phyloP scores from a whole-genome alignment of 345 rosid species.

The Boechera divaricarpa region DNA sequence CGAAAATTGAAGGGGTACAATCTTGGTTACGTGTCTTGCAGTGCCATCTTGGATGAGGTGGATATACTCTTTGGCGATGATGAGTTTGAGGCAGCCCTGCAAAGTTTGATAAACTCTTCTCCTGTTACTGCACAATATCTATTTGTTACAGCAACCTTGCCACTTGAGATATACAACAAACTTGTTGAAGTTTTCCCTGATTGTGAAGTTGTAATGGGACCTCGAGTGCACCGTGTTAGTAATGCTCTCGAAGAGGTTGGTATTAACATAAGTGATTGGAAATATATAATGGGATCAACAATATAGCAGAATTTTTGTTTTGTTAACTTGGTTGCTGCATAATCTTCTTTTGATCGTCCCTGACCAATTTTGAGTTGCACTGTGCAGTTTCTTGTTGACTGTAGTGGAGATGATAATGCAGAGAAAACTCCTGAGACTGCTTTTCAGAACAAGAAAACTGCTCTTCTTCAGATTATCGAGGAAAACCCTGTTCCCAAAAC shows the following conservation, averaged over 20 bases:
- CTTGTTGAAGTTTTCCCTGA: conserved; percentile 86
- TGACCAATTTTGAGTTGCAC: conserved; percentile 27
- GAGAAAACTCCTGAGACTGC: conserved; percentile 75
- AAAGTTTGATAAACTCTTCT: conserved; percentile 69
- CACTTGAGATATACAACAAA: conserved; percentile 79
- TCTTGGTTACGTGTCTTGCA: conserved; percentile 49
- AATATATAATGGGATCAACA: conserved; percentile 14
- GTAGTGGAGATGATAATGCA: conserved; percentile 76
- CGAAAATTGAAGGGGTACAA: conserved; percentile 11
- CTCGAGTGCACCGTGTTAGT: conserved; percentile 86
- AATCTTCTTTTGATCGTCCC: not conserved
- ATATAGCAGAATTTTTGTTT: not conserved
- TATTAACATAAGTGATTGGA: conserved; percentile 26
- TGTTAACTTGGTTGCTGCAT: conserved; percentile 21
- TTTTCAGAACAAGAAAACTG: conserved; percentile 76
- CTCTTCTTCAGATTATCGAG: conserved; percentile 75
- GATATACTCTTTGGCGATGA: conserved; percentile 83
- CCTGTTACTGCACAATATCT: conserved; percentile 79
- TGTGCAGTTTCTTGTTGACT: conserved; percentile 82
- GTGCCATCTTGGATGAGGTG: conserved; percentile 87
- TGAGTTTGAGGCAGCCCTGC: conserved; percentile 78
- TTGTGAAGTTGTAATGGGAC: conserved; percentile 90
- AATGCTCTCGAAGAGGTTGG: conserved; percentile 85
- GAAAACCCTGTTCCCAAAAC: conserved; percentile 70
- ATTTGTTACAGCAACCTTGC: conserved; percentile 95